These are phyloP conservation scores for Calycina herbarum DNA, from an alignment of 2,329 filamentous ascomycete genomes.

Conservation along the genomic window DNA sequence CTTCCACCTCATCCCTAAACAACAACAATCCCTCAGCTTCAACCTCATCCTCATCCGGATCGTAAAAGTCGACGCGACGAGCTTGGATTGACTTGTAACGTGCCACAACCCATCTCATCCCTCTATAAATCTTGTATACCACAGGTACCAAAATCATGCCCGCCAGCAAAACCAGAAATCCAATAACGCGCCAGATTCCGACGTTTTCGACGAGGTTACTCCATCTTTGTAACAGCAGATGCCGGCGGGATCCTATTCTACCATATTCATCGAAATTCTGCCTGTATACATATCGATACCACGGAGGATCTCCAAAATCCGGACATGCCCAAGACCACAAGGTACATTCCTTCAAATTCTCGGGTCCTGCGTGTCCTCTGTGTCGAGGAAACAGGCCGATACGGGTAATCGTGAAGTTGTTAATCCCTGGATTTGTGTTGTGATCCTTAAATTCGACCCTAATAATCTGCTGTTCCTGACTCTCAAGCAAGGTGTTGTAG, in stretches of 20 bases:
- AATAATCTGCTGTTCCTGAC: constrained; percentile 3
- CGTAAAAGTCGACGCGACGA: neutral
- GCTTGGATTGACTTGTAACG: neutral
- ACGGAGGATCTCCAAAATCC: constrained; percentile 22
- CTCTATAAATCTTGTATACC: constrained; percentile 18
- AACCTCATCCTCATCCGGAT: neutral
- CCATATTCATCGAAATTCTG: constrained; percentile 28
- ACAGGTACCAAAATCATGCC: constrained; percentile 22
- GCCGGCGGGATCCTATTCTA: constrained; percentile 23
- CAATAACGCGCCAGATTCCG: constrained; percentile 16
- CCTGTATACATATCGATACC: constrained; percentile 26
- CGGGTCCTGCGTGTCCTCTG: neutral
- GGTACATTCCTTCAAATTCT: constrained; percentile 19
- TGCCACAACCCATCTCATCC: neutral
- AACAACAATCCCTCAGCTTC: neutral
- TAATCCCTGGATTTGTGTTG: neutral
- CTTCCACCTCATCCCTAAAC: neutral
- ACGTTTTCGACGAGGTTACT: constrained; percentile 18
- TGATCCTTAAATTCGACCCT: constrained; percentile 8
- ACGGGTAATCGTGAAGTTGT: constrained; percentile 3
- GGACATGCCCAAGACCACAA: constrained; percentile 25
- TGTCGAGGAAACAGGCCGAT: neutral
- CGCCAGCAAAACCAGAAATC: constrained; percentile 18
- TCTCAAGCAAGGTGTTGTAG: constrained; percentile 8
- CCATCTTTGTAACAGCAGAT: constrained; percentile 23